phyloP scores from a whole-genome alignment of 1,284 basidiomycete species.

The Schizophyllum amplum region DNA sequence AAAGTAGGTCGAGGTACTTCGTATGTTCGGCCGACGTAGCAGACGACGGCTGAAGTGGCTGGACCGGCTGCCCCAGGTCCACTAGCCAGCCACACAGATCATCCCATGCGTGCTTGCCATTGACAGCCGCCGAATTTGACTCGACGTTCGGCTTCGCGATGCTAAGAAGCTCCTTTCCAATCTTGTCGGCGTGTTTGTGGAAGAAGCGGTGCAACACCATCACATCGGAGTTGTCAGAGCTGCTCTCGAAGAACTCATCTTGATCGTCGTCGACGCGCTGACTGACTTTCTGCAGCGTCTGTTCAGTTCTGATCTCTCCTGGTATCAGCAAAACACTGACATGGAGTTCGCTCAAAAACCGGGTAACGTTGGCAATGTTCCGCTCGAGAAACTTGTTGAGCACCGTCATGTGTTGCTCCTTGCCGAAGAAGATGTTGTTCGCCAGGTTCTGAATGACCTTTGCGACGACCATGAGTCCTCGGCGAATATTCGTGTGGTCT shows the following conservation, averaged over 20 bases:
- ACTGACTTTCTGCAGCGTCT: constrained; percentile 42
- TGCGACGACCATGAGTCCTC: constrained; percentile 78
- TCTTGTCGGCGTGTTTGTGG: constrained; percentile 75
- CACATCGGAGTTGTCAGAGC: constrained; percentile 74
- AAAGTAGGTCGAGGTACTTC: constrained; percentile 65
- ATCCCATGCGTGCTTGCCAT: constrained; percentile 73
- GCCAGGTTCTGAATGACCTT: constrained; percentile 90
- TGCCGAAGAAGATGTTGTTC: constrained; percentile 88
- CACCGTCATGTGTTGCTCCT: constrained; percentile 78
- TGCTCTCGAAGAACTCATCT: constrained; percentile 66
- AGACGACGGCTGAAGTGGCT: constrained; percentile 49
- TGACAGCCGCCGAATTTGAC: constrained; percentile 45
- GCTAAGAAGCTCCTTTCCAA: constrained; percentile 76
- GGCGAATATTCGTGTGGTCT: constrained; percentile 42
- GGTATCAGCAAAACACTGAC: constrained; percentile 31
- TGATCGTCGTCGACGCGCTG: constrained; percentile 44
- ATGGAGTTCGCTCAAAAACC: constrained; percentile 76
- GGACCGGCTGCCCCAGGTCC: constrained; percentile 66
- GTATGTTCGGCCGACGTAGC: constrained; percentile 44
- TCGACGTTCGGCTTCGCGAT: constrained; percentile 57
- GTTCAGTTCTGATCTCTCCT: not conserved
- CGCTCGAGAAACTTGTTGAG: constrained; percentile 73
- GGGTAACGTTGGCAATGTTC: constrained; percentile 75
- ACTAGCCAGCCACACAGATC: constrained; percentile 68
- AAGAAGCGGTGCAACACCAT: constrained; percentile 80